Evolutionary conservation across 2,329 filamentous ascomycete species (phyloP), one percentile per base, ranked within the genome.

Genomic region (Penicillium sp.): DNA sequence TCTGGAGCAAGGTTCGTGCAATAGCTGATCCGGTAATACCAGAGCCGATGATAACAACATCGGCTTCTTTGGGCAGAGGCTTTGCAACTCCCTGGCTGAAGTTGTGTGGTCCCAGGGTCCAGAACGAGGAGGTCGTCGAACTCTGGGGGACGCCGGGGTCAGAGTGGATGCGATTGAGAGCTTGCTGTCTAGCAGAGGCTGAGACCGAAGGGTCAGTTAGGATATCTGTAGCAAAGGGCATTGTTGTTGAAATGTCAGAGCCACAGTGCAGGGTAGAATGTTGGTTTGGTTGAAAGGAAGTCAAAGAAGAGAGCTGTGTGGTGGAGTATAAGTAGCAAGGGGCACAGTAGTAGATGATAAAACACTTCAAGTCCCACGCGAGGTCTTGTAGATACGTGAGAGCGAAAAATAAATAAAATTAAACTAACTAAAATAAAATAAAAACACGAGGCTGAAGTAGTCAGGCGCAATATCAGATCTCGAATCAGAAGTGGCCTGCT

Each of bases 81-180:
- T 44, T 29, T 17, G 56, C 56, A 13, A 56, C 53, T 2, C 41
- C 39, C 3, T 59, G 49, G 5, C 60, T 49, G 13, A 68, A 60
- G 9, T 43, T 29, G 1, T 65, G 64, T 1, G 55, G 55, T 1
- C 54, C 46, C 29, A 57, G 48, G 15, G 65, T 53, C 66, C 67
- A 69, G 49, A 66, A 68, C 0, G 69, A 64, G 1, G 59, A 52
- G 0, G 68, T 72, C 2, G 68, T 62, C 4, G 61, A 53, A 4
- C 40, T 39, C 8, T 53, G 17, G 3, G 63, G 63, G 0, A 64
- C 49, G 2, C 63, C 62, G 1, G 63, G 63, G 28, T 65, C 62
- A 15, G 61, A 39, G 41, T 55, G 51, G 8, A 54, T 54, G 22
- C 63, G 58, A 24, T 60, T 24, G 13, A 65, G 45, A 29, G 63